These are phyloP conservation scores for Aspergillus bombycis DNA, from an alignment of 2,329 filamentous ascomycete species.

Conservation along the genomic window DNA sequence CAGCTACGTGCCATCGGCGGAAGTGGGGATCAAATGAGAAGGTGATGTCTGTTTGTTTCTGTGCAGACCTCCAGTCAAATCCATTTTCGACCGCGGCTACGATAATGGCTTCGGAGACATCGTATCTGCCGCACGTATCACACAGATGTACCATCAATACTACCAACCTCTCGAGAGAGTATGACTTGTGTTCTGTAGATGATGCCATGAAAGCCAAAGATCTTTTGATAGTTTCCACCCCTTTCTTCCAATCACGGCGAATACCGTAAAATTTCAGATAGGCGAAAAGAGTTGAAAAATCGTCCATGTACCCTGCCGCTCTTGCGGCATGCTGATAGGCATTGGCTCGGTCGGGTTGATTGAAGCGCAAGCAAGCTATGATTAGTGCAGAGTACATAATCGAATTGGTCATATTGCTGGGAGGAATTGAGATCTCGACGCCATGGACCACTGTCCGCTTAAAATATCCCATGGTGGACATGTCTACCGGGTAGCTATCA, in stretches of 20 bases:
- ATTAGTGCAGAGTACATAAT: constrained; percentile 42
- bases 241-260: constrained; percentile 41
- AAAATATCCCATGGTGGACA: constrained; percentile 32
- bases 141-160: constrained; percentile 45
- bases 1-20: constrained; percentile 34
- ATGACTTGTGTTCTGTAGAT: constrained; percentile 32
- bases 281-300: constrained; percentile 38
- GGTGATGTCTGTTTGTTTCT: constrained; percentile 32
- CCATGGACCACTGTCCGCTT: constrained; percentile 37
- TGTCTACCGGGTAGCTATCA: constrained; percentile 37
- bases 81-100: constrained; percentile 40
- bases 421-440: constrained; percentile 41
- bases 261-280: constrained; percentile 44
- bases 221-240: constrained; percentile 35
- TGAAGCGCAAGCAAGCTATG: constrained; percentile 41
- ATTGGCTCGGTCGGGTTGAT: constrained; percentile 45
- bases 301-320: constrained; percentile 40
- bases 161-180: constrained; percentile 38
- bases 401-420: constrained; percentile 35
- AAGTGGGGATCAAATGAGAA: constrained; percentile 26
- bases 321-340: constrained; percentile 44
- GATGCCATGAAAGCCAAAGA: constrained; percentile 41
- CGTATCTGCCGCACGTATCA: constrained; percentile 35
- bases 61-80: constrained; percentile 33
- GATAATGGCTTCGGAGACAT: constrained; percentile 37